A percentile compares a stretch with the other conserved stretches of the same genome.
phyloP scores from a whole-genome alignment of 169 alveolate genomes.

The Eimeria sp. region DNA sequence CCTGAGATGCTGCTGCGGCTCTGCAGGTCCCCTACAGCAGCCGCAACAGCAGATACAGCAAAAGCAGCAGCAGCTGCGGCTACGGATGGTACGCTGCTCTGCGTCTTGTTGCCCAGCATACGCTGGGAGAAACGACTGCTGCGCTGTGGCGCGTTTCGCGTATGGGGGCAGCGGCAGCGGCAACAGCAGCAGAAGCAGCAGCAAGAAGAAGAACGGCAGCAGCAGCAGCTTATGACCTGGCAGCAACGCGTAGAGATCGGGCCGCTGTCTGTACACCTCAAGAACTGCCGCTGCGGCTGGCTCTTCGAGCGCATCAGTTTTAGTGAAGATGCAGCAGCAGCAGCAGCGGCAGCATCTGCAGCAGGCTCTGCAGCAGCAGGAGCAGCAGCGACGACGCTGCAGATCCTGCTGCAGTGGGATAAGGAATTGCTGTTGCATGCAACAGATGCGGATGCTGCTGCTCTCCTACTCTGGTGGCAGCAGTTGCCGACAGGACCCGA shows the following conservation, averaged over 20 bases:
- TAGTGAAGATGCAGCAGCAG: slow-evolving; percentile 30
- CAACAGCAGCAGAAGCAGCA: slow-evolving; percentile 23
- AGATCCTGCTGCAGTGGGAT: slow-evolving; percentile 40
- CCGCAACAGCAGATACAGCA: slow-evolving; percentile 44
- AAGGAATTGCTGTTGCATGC: slow-evolving; percentile 69
- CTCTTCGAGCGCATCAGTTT: neutral
- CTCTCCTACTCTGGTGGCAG: slow-evolving; percentile 37
- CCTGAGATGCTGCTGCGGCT: slow-evolving; percentile 48
- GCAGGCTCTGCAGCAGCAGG: slow-evolving; percentile 4
- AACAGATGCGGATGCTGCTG: slow-evolving; percentile 52
- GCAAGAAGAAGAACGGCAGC: slow-evolving; percentile 23
- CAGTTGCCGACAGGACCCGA: slow-evolving; percentile 31
- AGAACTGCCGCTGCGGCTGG: slow-evolving; percentile 33
- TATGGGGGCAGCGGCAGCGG: slow-evolving; percentile 18
- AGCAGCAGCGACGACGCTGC: slow-evolving; percentile 40
- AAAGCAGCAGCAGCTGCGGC: neutral
- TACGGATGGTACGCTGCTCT: slow-evolving; percentile 34
- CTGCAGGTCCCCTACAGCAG: slow-evolving; percentile 26
- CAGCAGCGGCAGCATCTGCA: slow-evolving; percentile 59
- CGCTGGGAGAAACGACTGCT: slow-evolving; percentile 27
- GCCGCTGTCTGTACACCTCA: slow-evolving; percentile 61
- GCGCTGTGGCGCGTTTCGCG: slow-evolving; percentile 52
- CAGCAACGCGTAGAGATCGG: slow-evolving; percentile 30
- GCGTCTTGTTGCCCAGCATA: slow-evolving; percentile 30
- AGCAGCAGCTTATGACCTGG: slow-evolving; percentile 6